Percentiles rank a stretch among this genome's conserved stretches.
These are phyloP conservation scores for Komagataella populi DNA, from an alignment of 805 yeast species.

Conservation along the genomic window DNA sequence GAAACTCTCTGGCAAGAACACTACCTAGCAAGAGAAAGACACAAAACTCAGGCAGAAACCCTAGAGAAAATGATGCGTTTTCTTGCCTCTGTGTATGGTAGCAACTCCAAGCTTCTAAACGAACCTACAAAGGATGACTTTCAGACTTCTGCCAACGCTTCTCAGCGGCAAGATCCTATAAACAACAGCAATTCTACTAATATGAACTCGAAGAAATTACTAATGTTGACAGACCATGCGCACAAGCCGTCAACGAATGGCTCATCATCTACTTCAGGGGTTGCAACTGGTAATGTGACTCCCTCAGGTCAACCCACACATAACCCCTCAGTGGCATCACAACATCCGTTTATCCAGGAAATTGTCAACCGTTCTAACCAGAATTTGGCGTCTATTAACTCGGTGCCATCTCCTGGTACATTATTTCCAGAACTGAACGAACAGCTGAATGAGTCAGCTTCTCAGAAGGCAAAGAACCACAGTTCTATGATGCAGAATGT, in stretches of 20 bases:
- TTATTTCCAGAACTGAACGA: conserved; percentile 14
- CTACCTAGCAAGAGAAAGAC: conserved; percentile 68
- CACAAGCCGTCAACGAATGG: not conserved
- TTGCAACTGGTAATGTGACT: not conserved
- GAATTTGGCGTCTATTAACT: not conserved
- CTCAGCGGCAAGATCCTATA: not conserved
- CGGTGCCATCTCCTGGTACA: conserved; percentile 13
- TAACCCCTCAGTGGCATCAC: not conserved
- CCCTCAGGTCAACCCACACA: not conserved
- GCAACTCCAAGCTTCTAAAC: conserved; percentile 31
- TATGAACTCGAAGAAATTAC: not conserved
- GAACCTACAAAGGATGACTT: conserved; percentile 10
- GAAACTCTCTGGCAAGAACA: conserved; percentile 88
- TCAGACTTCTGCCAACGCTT: not conserved
- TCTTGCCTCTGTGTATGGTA: conserved; percentile 71
- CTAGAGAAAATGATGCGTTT: conserved; percentile 80
- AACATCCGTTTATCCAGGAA: conserved; percentile 5
- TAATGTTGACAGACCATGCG: not conserved
- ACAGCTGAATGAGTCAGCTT: not conserved
- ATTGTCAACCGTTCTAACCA: conserved; percentile 1
- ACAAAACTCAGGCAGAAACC: conserved; percentile 76
- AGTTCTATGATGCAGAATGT: conserved; percentile 19
- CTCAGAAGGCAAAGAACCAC: not conserved
- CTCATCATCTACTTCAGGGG: not conserved
- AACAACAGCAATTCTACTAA: not conserved